Evolutionary conservation across 2,329 filamentous ascomycete genomes (phyloP).

Genomic region (Cladophialophora immunda): DNA sequence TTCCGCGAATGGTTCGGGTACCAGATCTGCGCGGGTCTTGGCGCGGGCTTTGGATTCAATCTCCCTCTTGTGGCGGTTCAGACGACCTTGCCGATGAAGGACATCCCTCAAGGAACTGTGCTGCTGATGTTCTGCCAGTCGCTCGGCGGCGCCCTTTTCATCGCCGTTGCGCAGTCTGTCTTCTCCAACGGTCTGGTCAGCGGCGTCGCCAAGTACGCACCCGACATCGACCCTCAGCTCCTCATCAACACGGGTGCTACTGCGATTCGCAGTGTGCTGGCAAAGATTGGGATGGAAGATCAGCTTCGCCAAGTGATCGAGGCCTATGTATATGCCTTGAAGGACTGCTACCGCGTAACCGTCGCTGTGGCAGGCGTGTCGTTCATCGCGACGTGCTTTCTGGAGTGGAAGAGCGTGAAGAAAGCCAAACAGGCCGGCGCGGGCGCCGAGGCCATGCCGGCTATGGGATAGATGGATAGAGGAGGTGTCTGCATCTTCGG

Average conservation of each 20-base stretch:
- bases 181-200: constrained; percentile 71
- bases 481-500: background rate
- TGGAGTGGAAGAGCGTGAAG: constrained; percentile 41
- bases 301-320: constrained; percentile 41
- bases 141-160: constrained; percentile 71
- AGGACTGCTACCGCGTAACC: constrained; percentile 32
- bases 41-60: constrained; percentile 42
- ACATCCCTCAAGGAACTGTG: constrained; percentile 43
- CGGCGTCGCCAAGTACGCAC: constrained; percentile 57
- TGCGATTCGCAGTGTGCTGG: constrained; percentile 48
- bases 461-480: constrained; percentile 14
- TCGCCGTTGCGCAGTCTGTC: constrained; percentile 71
- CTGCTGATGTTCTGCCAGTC: constrained; percentile 67
- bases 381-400: constrained; percentile 27
- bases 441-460: constrained; percentile 17
- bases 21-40: constrained; percentile 44
- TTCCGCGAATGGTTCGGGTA: constrained; percentile 44
- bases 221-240: constrained; percentile 46
- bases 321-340: constrained; percentile 45
- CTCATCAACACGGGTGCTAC: constrained; percentile 55
- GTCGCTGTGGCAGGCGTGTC: constrained; percentile 34
- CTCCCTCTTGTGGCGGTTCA: constrained; percentile 45
- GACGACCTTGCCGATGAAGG: constrained; percentile 38
- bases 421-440: constrained; percentile 11
- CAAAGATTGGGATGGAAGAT: constrained; percentile 43